Evolutionary conservation across 2,329 filamentous ascomycete species (phyloP).

Genomic region (Ophiostoma sp.): DNA sequence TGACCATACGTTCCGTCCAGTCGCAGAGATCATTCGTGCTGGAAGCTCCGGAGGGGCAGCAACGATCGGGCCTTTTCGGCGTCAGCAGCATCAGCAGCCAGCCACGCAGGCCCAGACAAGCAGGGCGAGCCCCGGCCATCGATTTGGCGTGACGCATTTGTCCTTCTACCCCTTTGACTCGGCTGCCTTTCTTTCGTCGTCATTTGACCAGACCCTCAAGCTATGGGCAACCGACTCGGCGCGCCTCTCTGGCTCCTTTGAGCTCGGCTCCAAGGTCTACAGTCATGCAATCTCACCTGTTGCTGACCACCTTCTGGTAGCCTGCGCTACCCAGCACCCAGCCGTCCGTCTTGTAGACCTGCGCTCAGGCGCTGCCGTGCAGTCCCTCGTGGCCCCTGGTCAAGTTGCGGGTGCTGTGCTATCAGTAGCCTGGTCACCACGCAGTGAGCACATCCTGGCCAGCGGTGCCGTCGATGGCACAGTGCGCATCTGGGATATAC

Average conservation of each 20-base stretch:
- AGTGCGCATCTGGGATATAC: constrained; percentile 80
- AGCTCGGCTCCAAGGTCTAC: constrained; percentile 63
- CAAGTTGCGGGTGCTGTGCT: constrained; percentile 55
- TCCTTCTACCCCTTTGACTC: constrained; percentile 75
- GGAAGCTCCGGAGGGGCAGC: constrained; percentile 10
- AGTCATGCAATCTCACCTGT: constrained; percentile 72
- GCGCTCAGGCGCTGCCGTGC: constrained; percentile 69
- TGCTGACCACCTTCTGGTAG: constrained; percentile 69
- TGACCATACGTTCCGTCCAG: constrained; percentile 49
- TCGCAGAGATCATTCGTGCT: constrained; percentile 35
- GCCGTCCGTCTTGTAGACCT: constrained; percentile 80
- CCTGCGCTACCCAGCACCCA: constrained; percentile 81
- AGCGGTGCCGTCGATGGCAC: constrained; percentile 82
- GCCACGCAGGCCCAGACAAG: constrained; percentile 15
- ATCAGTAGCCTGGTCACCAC: constrained; percentile 74
- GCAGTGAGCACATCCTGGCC: constrained; percentile 70
- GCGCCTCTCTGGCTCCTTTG: constrained; percentile 58
- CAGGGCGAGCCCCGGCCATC: constrained; percentile 41
- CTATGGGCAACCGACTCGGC: constrained; percentile 64
- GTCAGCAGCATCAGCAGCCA: background rate
- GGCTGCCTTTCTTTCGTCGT: constrained; percentile 68
- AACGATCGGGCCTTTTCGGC: background rate
- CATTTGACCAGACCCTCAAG: constrained; percentile 72
- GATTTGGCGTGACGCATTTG: constrained; percentile 68
- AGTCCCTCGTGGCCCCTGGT: constrained; percentile 62